Conservation (phyloP, 768 basidiomycete species). For the Agrocybe praecox region DNA sequence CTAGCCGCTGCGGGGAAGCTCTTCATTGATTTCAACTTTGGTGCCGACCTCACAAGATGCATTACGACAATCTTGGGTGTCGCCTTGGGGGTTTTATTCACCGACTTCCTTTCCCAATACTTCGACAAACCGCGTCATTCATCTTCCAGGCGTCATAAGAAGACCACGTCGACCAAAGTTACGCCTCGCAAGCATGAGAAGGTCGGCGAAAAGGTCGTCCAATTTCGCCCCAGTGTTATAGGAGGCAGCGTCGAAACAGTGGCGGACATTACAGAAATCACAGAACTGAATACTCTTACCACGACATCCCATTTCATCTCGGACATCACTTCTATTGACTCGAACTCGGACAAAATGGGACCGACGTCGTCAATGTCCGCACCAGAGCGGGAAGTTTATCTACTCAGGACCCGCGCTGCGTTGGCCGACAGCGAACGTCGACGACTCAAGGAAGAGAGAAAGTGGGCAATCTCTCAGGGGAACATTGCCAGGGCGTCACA, state of each 20-base stretch:
- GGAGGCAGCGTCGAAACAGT: conserved; percentile 32
- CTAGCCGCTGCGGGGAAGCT: conserved; percentile 64
- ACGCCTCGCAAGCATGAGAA: conserved; percentile 35
- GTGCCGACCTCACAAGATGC: conserved; percentile 55
- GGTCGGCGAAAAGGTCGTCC: conserved; percentile 47
- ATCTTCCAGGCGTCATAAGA: conserved; percentile 35
- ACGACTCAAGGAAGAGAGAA: conserved; percentile 82
- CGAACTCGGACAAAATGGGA: conserved; percentile 66
- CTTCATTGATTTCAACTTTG: conserved; percentile 58
- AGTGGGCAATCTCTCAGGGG: conserved; percentile 84
- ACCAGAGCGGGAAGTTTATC: conserved; percentile 73
- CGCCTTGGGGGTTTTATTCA: conserved; percentile 68
- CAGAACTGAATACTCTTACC: conserved; percentile 23
- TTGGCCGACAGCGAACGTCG: conserved; percentile 83
- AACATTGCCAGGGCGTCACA: conserved; percentile 75
- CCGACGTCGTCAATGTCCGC: conserved; percentile 60
- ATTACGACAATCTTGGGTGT: conserved; percentile 67
- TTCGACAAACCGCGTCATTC: conserved; percentile 51
- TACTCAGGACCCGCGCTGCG: conserved; percentile 74
- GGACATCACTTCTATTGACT: conserved; percentile 73
- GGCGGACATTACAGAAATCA: conserved; percentile 19
- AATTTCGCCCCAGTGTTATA: conserved; percentile 46
- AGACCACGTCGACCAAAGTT: conserved; percentile 16
- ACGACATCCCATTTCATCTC: conserved; percentile 36
- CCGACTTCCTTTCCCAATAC: conserved; percentile 70